Conservation (phyloP, 2,329 filamentous ascomycete genomes). For the Pyrenophora graminea region DNA sequence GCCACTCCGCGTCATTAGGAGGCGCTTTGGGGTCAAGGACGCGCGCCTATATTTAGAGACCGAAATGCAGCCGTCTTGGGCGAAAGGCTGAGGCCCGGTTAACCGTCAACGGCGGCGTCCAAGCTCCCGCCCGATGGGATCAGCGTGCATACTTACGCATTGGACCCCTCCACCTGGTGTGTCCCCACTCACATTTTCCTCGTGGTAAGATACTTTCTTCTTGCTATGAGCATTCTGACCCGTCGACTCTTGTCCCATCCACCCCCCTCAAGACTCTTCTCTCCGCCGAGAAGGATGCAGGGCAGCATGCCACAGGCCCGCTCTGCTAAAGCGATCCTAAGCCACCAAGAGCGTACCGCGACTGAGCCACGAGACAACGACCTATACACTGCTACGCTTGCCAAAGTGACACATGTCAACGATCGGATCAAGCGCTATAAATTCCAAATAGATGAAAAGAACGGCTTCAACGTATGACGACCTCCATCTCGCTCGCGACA, state of each 20-base stretch:
- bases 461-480: slow-evolving; percentile 54
- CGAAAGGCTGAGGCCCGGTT: slow-evolving; percentile 7
- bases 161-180: slow-evolving; percentile 14
- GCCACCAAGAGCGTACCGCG: slow-evolving; percentile 74
- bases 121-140: slow-evolving; percentile 19
- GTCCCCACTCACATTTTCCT: slow-evolving; percentile 27
- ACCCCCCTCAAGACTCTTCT: slow-evolving; percentile 9
- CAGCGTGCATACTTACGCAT: slow-evolving; percentile 16
- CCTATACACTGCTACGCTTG: slow-evolving; percentile 66
- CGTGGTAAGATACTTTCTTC: slow-evolving; percentile 15
- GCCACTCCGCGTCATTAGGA: not conserved
- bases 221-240: slow-evolving; percentile 22
- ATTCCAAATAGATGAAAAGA: slow-evolving; percentile 60
- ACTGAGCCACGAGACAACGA: slow-evolving; percentile 70
- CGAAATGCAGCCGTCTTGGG: slow-evolving; percentile 2
- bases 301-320: slow-evolving; percentile 39
- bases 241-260: slow-evolving; percentile 20
- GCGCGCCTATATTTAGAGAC: slow-evolving; percentile 1
- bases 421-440: slow-evolving; percentile 69
- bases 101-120: slow-evolving; percentile 12
- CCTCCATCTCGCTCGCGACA: slow-evolving; percentile 31
- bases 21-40: not conserved
- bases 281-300: slow-evolving; percentile 24
- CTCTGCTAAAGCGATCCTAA: slow-evolving; percentile 38
- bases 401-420: slow-evolving; percentile 67